Evolutionary conservation across 208 protist species (phyloP).

Genomic region (Leishmania turanica): DNA sequence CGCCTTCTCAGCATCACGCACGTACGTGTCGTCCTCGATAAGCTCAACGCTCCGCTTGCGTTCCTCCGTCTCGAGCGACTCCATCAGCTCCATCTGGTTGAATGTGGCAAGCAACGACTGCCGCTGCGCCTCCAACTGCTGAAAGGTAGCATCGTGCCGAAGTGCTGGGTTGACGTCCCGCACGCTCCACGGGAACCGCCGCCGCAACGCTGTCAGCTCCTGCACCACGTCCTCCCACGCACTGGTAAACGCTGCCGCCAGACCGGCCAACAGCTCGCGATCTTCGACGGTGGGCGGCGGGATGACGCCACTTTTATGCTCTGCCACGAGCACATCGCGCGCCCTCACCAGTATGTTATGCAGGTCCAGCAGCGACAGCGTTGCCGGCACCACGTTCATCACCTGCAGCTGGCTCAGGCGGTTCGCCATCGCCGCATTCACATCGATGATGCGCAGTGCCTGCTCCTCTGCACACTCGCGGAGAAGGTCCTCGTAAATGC

Average conservation of each 20-base stretch:
- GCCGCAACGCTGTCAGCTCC: slow-evolving; percentile 33
- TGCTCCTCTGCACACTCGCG: slow-evolving; percentile 51
- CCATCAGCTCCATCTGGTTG: slow-evolving; percentile 36
- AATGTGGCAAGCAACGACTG: slow-evolving; percentile 26
- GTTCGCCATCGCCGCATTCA: slow-evolving; percentile 16
- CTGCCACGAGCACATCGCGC: slow-evolving; percentile 14
- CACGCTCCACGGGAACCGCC: slow-evolving; percentile 41
- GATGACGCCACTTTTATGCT: slow-evolving; percentile 7
- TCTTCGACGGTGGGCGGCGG: slow-evolving; percentile 12
- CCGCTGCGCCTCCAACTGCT: slow-evolving; percentile 45
- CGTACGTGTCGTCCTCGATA: slow-evolving; percentile 44
- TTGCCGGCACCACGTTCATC: slow-evolving; percentile 6
- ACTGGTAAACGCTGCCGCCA: not conserved
- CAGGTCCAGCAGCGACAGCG: slow-evolving; percentile 17
- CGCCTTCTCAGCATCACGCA: slow-evolving; percentile 22
- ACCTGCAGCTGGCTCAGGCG: slow-evolving; percentile 19
- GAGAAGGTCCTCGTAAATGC: slow-evolving; percentile 69
- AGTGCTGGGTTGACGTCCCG: slow-evolving; percentile 59
- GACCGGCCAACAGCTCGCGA: not conserved
- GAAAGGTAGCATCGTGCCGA: slow-evolving; percentile 34
- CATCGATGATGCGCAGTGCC: slow-evolving; percentile 24
- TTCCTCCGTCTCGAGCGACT: slow-evolving; percentile 53
- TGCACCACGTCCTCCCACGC: slow-evolving; percentile 15
- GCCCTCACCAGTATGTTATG: slow-evolving; percentile 20
- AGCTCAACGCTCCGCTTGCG: slow-evolving; percentile 61